Percentiles rank a stretch among this genome's conserved stretches.
These are phyloP conservation scores for Scleroderma citrinum DNA, from an alignment of 768 basidiomycete species.

Conservation along the genomic window DNA sequence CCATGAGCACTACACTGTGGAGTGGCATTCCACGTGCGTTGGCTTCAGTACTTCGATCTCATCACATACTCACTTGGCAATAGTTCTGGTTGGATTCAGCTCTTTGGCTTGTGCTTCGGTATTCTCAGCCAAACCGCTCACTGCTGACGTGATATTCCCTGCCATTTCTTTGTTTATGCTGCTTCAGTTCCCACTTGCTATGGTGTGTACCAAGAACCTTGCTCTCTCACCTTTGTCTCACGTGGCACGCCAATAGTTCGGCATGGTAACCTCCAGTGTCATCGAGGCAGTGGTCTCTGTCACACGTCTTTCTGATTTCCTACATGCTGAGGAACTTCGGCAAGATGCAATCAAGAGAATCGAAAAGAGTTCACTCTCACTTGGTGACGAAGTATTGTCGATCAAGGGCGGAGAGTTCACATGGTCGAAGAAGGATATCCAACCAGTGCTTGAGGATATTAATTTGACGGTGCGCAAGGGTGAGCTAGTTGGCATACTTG, in stretches of 20 bases:
- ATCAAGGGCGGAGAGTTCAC: constrained; percentile 76
- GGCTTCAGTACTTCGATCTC: not conserved
- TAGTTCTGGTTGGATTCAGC: constrained; percentile 72
- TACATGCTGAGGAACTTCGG: constrained; percentile 78
- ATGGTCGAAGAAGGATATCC: constrained; percentile 58
- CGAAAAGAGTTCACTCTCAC: constrained; percentile 33
- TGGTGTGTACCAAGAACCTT: constrained; percentile 41
- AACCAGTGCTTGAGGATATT: constrained; percentile 69
- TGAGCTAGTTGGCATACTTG: constrained; percentile 78
- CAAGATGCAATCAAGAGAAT: constrained; percentile 61
- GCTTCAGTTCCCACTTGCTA: constrained; percentile 78
- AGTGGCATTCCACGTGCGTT: constrained; percentile 52
- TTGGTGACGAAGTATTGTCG: constrained; percentile 65
- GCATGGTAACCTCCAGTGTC: constrained; percentile 69
- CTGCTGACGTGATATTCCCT: constrained; percentile 93
- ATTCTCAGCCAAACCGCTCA: constrained; percentile 61
- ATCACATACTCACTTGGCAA: not conserved
- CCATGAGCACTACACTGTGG: constrained; percentile 61
- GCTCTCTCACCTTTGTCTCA: not conserved
- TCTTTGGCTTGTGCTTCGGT: constrained; percentile 72
- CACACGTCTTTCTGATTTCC: constrained; percentile 68
- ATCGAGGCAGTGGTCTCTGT: constrained; percentile 86
- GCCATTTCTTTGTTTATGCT: constrained; percentile 88
- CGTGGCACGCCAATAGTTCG: constrained; percentile 42
- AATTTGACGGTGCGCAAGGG: constrained; percentile 73